Base-by-base conservation (phyloP, 2,329 filamentous ascomycete species). In the Incumbomyces delicatus region DNA sequence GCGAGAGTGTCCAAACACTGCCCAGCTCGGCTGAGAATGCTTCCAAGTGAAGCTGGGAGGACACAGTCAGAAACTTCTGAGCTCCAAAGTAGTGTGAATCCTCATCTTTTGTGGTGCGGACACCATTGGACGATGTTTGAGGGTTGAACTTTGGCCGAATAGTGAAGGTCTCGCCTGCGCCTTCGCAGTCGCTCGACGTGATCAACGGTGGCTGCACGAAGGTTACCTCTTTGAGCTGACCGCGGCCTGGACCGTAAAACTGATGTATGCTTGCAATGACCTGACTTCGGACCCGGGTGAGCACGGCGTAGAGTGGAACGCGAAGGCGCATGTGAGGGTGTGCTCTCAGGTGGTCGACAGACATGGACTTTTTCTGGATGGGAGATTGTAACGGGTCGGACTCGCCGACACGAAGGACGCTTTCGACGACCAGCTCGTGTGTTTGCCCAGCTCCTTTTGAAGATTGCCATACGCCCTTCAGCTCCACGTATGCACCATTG, bases 121-220 rank as follows among this genome's bases (percentile, higher is more conserved):
- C 39, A n/a, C 41, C 29, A 14, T 30, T 35, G 12, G 17, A 8
- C 48, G 46, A 27, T 47, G 52, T n/a, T 27, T 32, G 33, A 33
- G 48, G 41, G 13, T 48, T 35, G 10, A 38, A 14, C 48, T 27
- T 51, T 50, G 43, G 41, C 16, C 71, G 62, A 32, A 96, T 71
- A 8, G 80, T 79, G 60, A 98, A 98, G 14, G 94, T 90, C 62
- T 96, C 89, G 0, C 92, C 92, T 1, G 89, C 92, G 3, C 92
- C 92, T 69, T 98, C 92, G 60, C 92, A 98, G 60, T 98, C 92
- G 0, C 90, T 95, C 0, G 90, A 95, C 1, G 92, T 96, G 59
- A 98, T 86, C 58, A 96, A 81, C 3, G 92, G 92, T 3, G 92
- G 87, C 57, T 96, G 90, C 6, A 86, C 87, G 66, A 96, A 67